These are phyloP conservation scores for Sclerotinia sclerotiorum DNA, from an alignment of 2,329 filamentous ascomycete species.

Conservation along the genomic window DNA sequence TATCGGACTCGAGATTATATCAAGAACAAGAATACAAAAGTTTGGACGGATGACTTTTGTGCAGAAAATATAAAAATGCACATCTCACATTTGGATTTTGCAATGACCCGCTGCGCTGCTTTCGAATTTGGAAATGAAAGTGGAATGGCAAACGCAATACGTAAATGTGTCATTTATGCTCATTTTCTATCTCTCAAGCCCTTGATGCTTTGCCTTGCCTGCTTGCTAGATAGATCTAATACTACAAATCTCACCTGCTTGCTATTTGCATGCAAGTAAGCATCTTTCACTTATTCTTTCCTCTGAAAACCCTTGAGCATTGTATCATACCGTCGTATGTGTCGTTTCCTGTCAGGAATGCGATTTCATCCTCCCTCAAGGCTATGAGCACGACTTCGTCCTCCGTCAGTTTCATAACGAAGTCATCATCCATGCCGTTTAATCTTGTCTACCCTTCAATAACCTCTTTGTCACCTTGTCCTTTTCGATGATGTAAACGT, in stretches of 20 bases:
- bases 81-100: too few species aligned
- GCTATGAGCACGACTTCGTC: not conserved
- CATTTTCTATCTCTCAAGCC: conserved; percentile 21
- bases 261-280: conserved; percentile 2
- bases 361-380: not conserved
- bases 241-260: conserved; percentile 31
- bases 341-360: conserved; percentile 1
- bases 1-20: not conserved
- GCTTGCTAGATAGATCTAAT: conserved; percentile 25
- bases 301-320: conserved; percentile 19
- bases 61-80: not conserved
- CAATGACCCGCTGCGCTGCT: too few species aligned
- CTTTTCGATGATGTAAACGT: conserved; percentile 99
- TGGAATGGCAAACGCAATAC: not conserved
- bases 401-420: not conserved
- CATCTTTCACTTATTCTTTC: not conserved
- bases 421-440: conserved; percentile 41
- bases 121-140: not conserved
- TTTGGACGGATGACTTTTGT: not conserved
- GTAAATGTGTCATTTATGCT: conserved; percentile 21
- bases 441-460: conserved; percentile 96
- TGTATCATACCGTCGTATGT: conserved; percentile 22
- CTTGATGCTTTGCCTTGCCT: not conserved
- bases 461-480: conserved; percentile 99
- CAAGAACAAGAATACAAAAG: not conserved